These are phyloP conservation scores for Cornus kousa DNA, from an alignment of 148 eudicot genomes.

Conservation along the genomic window DNA sequence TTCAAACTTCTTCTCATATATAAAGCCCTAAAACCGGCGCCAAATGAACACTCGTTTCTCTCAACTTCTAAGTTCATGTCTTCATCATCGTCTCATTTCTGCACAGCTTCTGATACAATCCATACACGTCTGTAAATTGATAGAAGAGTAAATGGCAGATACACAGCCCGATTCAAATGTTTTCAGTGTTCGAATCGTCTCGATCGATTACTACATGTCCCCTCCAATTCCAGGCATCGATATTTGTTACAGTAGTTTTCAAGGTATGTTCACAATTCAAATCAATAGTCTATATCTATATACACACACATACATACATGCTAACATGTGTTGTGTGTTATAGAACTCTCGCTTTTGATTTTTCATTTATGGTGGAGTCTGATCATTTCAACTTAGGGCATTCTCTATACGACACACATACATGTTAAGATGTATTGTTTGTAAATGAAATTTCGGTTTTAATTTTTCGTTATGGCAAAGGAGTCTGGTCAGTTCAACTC, in stretches of 20 bases:
- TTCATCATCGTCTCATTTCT: not conserved
- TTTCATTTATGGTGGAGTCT: too few species aligned
- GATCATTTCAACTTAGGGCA: too few species aligned
- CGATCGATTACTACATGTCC: conserved; percentile 79
- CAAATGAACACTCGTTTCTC: not conserved
- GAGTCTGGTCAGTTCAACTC: too few species aligned
- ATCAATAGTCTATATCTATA: too few species aligned
- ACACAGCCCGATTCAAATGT: conserved; percentile 40
- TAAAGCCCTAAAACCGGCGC: not conserved
- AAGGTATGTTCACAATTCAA: conserved; percentile 36
- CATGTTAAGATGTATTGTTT: too few species aligned
- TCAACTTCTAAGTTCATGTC: not conserved
- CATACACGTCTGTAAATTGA: not conserved
- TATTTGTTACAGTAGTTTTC: conserved; percentile 68
- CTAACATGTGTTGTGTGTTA: too few species aligned
- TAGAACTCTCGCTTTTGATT: too few species aligned
- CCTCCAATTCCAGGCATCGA: conserved; percentile 72
- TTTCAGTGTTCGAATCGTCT: conserved; percentile 81
- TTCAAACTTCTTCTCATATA: not conserved
- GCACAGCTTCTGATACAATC: not conserved
- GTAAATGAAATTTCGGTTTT: too few species aligned
- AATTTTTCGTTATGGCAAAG: too few species aligned
- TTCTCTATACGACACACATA: too few species aligned
- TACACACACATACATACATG: too few species aligned
- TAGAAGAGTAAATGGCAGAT: conserved; percentile 26